phyloP scores from a whole-genome alignment of 345 rosid genomes.

The Viola odorata region DNA sequence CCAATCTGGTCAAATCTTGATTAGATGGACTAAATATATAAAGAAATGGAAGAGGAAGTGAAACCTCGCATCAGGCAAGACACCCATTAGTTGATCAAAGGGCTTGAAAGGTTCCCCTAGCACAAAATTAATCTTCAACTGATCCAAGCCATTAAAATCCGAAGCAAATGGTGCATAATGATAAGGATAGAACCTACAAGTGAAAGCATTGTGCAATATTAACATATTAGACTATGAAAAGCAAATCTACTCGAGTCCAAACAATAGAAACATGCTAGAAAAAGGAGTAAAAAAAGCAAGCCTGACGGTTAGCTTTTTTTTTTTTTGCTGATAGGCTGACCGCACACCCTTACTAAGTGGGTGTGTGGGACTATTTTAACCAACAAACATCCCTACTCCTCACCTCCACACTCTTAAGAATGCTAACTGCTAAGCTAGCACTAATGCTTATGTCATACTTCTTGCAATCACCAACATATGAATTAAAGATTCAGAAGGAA shows the following conservation, averaged over 20 bases:
- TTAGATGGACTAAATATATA: not conserved
- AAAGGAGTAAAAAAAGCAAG: not conserved
- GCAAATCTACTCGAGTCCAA: not conserved
- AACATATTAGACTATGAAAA: not conserved
- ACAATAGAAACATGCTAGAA: not conserved
- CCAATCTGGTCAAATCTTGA: not conserved
- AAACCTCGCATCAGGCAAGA: constrained; percentile 33
- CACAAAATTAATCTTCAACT: constrained; percentile 18
- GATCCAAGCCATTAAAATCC: constrained; percentile 22
- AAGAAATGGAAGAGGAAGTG: not conserved
- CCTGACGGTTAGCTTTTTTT: not conserved
- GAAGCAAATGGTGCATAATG: constrained; percentile 40
- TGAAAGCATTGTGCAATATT: not conserved
- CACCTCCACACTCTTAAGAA: too few relatives aligned
- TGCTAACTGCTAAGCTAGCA: too few relatives aligned
- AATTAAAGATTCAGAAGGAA: too few relatives aligned
- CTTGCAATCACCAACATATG: too few relatives aligned
- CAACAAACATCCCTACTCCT: too few relatives aligned
- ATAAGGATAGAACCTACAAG: constrained; percentile 34
- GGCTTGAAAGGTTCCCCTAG: constrained; percentile 33
- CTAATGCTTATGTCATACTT: too few relatives aligned
- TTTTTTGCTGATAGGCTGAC: not conserved
- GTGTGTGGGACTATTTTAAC: too few relatives aligned
- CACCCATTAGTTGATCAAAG: constrained; percentile 29
- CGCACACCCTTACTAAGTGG: too few relatives aligned